Percentiles rank a stretch among this genome's conserved stretches.
Evolutionary conservation across 176 grass and related monocot genomes (phyloP).

Genomic region (Raddia guianensis): DNA sequence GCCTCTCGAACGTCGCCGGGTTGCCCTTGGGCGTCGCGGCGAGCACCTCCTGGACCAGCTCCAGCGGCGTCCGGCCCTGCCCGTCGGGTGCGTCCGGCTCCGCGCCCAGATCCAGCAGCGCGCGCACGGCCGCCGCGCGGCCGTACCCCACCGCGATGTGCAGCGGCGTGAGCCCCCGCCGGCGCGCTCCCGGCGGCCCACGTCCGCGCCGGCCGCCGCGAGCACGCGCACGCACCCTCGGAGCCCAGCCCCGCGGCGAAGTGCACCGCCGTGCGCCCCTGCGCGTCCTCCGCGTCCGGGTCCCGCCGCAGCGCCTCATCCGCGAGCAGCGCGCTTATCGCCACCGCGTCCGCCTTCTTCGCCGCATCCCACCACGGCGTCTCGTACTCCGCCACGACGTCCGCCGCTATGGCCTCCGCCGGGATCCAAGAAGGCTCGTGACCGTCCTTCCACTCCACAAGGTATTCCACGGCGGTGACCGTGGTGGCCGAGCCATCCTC

Average conservation of each 20-base stretch:
- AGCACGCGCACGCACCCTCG: constrained; percentile 71
- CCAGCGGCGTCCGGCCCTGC: constrained; percentile 64
- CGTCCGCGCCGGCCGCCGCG: constrained; percentile 61
- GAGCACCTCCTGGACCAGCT: constrained; percentile 72
- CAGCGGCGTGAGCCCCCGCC: constrained; percentile 78
- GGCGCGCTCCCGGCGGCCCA: constrained; percentile 55
- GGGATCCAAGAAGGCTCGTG: constrained; percentile 79
- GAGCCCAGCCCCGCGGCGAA: constrained; percentile 78
- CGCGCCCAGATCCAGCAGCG: constrained; percentile 68
- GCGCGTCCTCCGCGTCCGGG: constrained; percentile 73
- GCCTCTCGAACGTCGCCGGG: constrained; percentile 67
- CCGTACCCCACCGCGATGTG: constrained; percentile 79
- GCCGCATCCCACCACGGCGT: constrained; percentile 83
- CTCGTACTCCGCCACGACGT: constrained; percentile 87
- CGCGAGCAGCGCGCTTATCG: constrained; percentile 55
- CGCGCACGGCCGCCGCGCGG: constrained; percentile 54
- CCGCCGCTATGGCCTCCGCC: constrained; percentile 65
- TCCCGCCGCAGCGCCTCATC: constrained; percentile 64
- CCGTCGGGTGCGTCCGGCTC: constrained; percentile 63
- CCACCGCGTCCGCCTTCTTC: constrained; percentile 65
- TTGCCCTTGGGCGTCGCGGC: constrained; percentile 65
- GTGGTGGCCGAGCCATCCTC: constrained; percentile 70
- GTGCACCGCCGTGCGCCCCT: constrained; percentile 85
- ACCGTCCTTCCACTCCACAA: constrained; percentile 89
- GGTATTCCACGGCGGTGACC: constrained; percentile 60